Evolutionary conservation across 1,284 basidiomycete species (phyloP), one percentile per base, ranked within the genome.

Genomic region (Uromyces viciae-fabae): DNA sequence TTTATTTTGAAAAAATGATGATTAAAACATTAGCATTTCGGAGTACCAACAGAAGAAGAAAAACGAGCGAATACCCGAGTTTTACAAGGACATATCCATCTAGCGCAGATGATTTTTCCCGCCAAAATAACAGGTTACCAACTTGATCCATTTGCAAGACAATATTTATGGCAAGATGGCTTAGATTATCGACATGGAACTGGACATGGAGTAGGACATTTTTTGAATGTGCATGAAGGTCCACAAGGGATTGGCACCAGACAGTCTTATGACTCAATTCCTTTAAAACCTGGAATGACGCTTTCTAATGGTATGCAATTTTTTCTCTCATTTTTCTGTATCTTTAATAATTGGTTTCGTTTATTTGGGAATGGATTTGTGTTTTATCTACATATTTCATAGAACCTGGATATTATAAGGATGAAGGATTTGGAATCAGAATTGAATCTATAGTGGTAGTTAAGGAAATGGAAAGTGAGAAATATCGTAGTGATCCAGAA

Each of bases 141-240:
- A 82, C 92, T 94, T 82, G 95, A 98, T 87, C 89, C 92, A 0
- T 91, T 92, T 84, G 95, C 95, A 22, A 88, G 96, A 75, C 89
- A 91, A 82, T 88, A 93, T 0, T 87, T 98, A 0, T 99, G 96
- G 96, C 88, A 91, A 83, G 95, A 98, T 85, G 95, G 95, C 3
- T 89, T 96, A 49, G 94, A 94, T 85, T 95, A 89, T 85, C 85
- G 88, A 77, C 88, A 86, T 82, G 92, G 92, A 28, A 93, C 94
- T n/a, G 94, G 94, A 0, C 95, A 98, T 84, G 95, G 95, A 46
- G 92, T 98, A 31, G 95, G 94, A 0, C 92, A 93, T 83, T 97
- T 92, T 87, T 87, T 98, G 72, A 95, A 95, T 83, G 94, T 98
- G 0, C 95, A 98, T 85, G 94, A 96, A 89, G 94, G 94, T 2